phyloP scores from a whole-genome alignment of 257 asterid genomes.

The Nicotiana attenuata region DNA sequence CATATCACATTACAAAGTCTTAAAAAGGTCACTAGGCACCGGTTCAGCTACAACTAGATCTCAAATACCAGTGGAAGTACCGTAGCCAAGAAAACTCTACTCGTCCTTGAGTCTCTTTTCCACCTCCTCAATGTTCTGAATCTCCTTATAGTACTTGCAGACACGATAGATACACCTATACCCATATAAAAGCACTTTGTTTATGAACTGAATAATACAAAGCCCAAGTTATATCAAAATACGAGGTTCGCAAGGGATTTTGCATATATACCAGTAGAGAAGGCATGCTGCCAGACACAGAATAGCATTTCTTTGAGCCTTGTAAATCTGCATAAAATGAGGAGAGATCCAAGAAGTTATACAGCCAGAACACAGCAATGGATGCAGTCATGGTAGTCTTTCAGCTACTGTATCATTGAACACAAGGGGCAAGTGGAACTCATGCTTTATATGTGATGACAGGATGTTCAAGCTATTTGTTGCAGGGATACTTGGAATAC shows the following conservation, averaged over 20 bases:
- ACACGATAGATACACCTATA: slow-evolving; percentile 77
- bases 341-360: background rate
- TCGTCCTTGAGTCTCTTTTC: slow-evolving; percentile 87
- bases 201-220: background rate
- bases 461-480: background rate
- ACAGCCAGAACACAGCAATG: slow-evolving; percentile 5
- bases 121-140: slow-evolving; percentile 59
- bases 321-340: slow-evolving; percentile 54
- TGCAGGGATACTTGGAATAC: background rate
- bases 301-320: slow-evolving; percentile 82
- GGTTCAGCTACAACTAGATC: slow-evolving; percentile 5
- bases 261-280: slow-evolving; percentile 57
- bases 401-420: background rate
- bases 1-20: background rate
- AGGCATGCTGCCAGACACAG: slow-evolving; percentile 63
- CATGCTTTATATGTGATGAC: background rate
- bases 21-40: background rate
- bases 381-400: background rate
- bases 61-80: background rate
- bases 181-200: background rate
- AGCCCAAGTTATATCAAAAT: background rate
- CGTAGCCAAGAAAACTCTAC: slow-evolving; percentile 26
- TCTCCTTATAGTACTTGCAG: slow-evolving; percentile 61
- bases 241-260: background rate
- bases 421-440: background rate